A percentile compares a stretch with the other conserved stretches of the same genome.
These are phyloP conservation scores for Closterium sp. DNA, from an alignment of 139 green algal genomes.

Conservation along the genomic window DNA sequence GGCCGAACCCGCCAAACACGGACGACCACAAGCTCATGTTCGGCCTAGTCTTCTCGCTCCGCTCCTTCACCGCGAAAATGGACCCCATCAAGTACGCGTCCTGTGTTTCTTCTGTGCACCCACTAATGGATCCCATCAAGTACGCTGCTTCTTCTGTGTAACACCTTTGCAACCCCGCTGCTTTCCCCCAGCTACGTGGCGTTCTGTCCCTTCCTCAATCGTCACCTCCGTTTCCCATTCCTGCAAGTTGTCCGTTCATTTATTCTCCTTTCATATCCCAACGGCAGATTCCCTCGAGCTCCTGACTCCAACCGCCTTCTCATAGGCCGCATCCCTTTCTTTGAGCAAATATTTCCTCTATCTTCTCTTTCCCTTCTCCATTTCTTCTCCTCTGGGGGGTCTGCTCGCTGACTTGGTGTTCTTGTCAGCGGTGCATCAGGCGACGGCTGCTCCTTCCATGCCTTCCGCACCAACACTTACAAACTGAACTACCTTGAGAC, in stretches of 20 bases:
- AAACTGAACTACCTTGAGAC: conserved; percentile 91
- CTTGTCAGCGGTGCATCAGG: conserved; percentile 42
- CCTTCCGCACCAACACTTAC: conserved; percentile 83
- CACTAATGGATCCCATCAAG: no score
- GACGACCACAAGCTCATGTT: conserved; percentile 97
- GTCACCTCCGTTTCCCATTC: background rate
- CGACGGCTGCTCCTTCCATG: conserved; percentile 73
- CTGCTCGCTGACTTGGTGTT: background rate
- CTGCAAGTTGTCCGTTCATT: background rate
- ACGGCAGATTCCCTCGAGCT: no score
- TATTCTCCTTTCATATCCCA: background rate
- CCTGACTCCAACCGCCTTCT: no score
- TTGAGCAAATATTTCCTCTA: no score
- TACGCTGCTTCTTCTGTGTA: no score
- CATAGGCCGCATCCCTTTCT: no score
- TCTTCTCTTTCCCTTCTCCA: background rate
- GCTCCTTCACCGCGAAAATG: conserved; percentile 77
- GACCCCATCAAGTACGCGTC: conserved; percentile 62
- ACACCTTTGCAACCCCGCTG: background rate
- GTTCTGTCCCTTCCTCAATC: no score
- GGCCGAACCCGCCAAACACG: conserved; percentile 65
- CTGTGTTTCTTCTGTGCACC: background rate
- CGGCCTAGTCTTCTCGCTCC: conserved; percentile 88
- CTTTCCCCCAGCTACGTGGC: no score
- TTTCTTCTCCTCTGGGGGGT: background rate